phyloP scores from a whole-genome alignment of 306 rosid species.

The Hippophae gyantsensis region DNA sequence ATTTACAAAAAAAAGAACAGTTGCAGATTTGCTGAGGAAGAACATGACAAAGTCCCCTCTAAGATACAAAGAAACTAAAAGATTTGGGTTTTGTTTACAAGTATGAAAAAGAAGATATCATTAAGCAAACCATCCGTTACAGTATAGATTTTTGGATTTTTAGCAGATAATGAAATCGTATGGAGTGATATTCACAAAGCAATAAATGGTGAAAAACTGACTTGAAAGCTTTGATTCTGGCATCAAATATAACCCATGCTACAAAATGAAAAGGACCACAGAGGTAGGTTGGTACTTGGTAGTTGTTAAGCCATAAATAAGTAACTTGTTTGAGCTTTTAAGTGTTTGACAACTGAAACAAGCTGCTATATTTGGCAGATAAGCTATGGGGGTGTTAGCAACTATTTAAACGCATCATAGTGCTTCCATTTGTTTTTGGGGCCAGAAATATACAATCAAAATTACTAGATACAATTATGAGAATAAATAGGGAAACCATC shows the following conservation, averaged over 20 bases:
- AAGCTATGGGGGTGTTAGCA: too few species aligned
- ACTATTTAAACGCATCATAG: too few species aligned
- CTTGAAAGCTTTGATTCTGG: neutral
- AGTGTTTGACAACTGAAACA: neutral
- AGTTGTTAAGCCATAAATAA: neutral
- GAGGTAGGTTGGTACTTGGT: neutral
- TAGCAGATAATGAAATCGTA: neutral
- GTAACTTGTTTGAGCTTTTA: neutral
- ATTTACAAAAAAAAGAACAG: conserved; percentile 38
- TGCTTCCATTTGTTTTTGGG: too few species aligned
- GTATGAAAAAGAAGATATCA: conserved; percentile 50
- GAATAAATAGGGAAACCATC: too few species aligned
- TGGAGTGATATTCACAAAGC: too few species aligned
- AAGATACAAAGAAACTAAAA: conserved; percentile 52
- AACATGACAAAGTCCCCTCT: conserved; percentile 23
- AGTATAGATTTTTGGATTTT: conserved; percentile 39
- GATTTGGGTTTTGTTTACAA: conserved; percentile 62
- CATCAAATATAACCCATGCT: neutral
- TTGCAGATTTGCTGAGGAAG: conserved; percentile 26
- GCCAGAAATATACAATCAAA: too few species aligned
- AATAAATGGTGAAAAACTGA: neutral
- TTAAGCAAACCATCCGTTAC: conserved; percentile 34
- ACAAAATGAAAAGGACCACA: too few species aligned
- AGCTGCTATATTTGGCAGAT: neutral
- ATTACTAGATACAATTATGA: too few species aligned